Evolutionary conservation across 768 basidiomycete species (phyloP), one percentile per base, ranked within the genome.

Genomic region (Tricholomella constricta): DNA sequence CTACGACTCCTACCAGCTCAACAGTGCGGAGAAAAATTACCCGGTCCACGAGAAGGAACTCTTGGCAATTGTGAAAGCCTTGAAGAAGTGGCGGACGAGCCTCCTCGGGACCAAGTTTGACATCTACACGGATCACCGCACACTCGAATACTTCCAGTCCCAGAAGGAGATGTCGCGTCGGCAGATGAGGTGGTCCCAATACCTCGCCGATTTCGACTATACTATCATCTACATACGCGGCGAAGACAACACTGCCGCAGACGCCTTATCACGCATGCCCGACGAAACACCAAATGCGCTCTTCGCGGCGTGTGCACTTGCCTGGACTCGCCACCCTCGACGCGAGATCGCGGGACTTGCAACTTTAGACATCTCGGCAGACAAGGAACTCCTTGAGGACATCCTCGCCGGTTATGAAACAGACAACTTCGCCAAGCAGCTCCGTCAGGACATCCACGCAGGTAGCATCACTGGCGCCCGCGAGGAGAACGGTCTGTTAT

Each of bases 111-210:
- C 48, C 2, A 45, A 34, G 17, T 59, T 65, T 63, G 2, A 37
- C 0, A 63, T 76, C 12, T 70, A 53, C 34, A 74, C 73, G 0
- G 71, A 76, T 46, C 75, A 77, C 53, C 52, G 62, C 3, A 71
- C 72, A 0, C 62, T 46, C 10, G 45, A 46, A 12, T 0, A 54
- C 75, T 2, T 73, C n/a, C n/a, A n/a, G n/a, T n/a, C n/a, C n/a
- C n/a, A n/a, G n/a, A n/a, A n/a, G n/a, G n/a, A n/a, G n/a, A n/a
- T n/a, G n/a, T n/a, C n/a, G n/a, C n/a, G n/a, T n/a, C n/a, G n/a
- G n/a, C n/a, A n/a, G n/a, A n/a, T n/a, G n/a, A n/a, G n/a, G n/a
- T n/a, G n/a, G n/a, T n/a, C n/a, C n/a, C n/a, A n/a, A n/a, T n/a
- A n/a, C n/a, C n/a, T n/a, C n/a, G n/a, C n/a, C n/a, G n/a, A n/a